Base-by-base conservation (phyloP, 179 eudicot genomes). In the Spinacia oleracea region DNA sequence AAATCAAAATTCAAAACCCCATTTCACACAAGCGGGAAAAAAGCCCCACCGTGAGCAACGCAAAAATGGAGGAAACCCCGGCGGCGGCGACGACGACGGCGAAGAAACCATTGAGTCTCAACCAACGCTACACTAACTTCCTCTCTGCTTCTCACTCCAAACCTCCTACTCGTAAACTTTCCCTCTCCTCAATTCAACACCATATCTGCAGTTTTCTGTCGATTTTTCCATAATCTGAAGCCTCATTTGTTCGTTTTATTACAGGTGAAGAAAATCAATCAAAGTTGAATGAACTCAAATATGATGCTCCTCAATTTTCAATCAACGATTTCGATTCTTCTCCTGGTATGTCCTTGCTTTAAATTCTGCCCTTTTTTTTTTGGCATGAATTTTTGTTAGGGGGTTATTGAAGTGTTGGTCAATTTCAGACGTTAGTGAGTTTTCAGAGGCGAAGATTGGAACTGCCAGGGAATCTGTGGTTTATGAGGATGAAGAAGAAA, bases 21-120 rank as follows among this genome's bases (percentile, higher is more conserved):
- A 34, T 9, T 63, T 29, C 5, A 21, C 72, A 25, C 64, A 62
- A 71, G 78, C 69, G 81, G 81, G 81, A 71, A 64, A 74, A 45
- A 20, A 16, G 14, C 38, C 2, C 27, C 12, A 34, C 18, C n/a
- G 16, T 20, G 9, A 64, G 9, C 34, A 10, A 6, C 55, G 12
- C 25, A 66, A 51, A 23, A 63, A 84, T 80, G 83, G 86, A 63
- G 14, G 81, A 73, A 81, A 51, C 76, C 4, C 53, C 68, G 35
- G 31, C 70, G 15, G 70, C 81, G 76, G 74, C 78, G 69, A 82
- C 72, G 75, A 86, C 77, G 69, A 82, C 72, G 75, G 85, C 77
- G 84, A 83, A 85, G 75, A 83, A 84, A 76, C 87, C 94, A 1
- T 53, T 90, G 46, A 92, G 97, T 79, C 86, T 94, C 68, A 94